phyloP scores from a whole-genome alignment of 495 filamentous ascomycete genomes.

The Neurospora pannonica region DNA sequence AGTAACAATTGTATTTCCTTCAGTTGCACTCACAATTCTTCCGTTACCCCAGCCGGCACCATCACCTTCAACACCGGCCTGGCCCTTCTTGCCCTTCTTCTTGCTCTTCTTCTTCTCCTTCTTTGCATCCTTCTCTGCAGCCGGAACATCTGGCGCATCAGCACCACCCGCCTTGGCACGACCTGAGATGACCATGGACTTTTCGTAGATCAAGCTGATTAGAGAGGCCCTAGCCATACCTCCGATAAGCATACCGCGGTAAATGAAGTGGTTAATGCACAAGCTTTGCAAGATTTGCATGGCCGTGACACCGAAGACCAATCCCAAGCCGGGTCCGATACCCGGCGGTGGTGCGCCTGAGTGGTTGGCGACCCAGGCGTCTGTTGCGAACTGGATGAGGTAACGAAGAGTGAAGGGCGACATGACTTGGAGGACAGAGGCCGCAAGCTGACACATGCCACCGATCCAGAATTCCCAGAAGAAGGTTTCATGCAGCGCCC shows the following conservation, averaged over 20 bases:
- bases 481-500: conserved; percentile 82
- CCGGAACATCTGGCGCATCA: conserved; percentile 25
- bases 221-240: conserved; percentile 66
- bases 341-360: conserved; percentile 42
- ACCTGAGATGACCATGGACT: conserved; percentile 71
- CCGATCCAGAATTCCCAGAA: conserved; percentile 77
- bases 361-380: conserved; percentile 58
- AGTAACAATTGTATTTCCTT: background rate
- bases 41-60: conserved; percentile 85
- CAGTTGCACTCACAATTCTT: conserved; percentile 42
- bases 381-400: conserved; percentile 67
- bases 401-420: conserved; percentile 66
- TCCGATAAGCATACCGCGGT: conserved; percentile 70
- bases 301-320: conserved; percentile 62
- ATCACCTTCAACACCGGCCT: conserved; percentile 47
- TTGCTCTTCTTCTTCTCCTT: conserved; percentile 25
- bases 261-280: conserved; percentile 72
- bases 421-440: conserved; percentile 62
- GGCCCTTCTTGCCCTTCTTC: conserved; percentile 21
- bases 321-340: conserved; percentile 59
- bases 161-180: conserved; percentile 62
- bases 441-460: conserved; percentile 62
- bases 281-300: conserved; percentile 71
- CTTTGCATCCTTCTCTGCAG: conserved; percentile 18
- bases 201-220: conserved; percentile 68